These are phyloP conservation scores for Apiospora saccharicola DNA, from an alignment of 2,329 filamentous ascomycete genomes.

Conservation along the genomic window DNA sequence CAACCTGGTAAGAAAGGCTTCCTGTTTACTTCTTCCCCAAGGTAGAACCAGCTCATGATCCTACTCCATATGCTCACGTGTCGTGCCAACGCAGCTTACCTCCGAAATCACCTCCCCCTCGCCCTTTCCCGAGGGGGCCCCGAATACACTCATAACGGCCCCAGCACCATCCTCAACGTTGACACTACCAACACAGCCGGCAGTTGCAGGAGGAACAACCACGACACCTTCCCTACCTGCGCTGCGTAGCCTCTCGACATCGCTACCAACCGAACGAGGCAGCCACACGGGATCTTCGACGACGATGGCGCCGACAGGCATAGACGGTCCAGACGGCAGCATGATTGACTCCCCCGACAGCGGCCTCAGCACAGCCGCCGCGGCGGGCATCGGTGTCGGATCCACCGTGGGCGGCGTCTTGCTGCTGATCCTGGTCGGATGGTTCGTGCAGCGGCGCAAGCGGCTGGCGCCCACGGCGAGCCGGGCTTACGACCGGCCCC, in stretches of 20 bases:
- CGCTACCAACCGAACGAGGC: too few relatives aligned
- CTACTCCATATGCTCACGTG: neutral
- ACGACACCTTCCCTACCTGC: neutral
- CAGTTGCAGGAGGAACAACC: neutral
- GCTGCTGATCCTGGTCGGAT: conserved; percentile 25
- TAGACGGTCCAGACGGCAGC: neutral
- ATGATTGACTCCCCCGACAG: neutral
- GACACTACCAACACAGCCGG: neutral
- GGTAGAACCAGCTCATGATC: too few relatives aligned
- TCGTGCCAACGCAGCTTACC: neutral
- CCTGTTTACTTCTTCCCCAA: neutral
- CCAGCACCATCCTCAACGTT: neutral
- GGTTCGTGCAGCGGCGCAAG: conserved; percentile 21
- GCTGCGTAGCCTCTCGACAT: neutral
- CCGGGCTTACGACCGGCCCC: conserved; percentile 18
- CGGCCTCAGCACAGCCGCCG: conserved; percentile 24
- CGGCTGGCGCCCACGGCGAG: conserved; percentile 7
- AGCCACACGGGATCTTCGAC: neutral
- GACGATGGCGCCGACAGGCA: neutral
- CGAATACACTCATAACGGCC: neutral
- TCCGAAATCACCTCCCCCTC: conserved; percentile 20
- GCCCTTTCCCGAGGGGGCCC: neutral
- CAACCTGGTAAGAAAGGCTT: neutral
- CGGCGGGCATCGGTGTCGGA: conserved; percentile 26
- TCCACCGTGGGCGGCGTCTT: conserved; percentile 25